Percentiles rank a stretch among this genome's conserved stretches.
Evolutionary conservation across 2,329 filamentous ascomycete species (phyloP).

Genomic region (Venturia pyrina): DNA sequence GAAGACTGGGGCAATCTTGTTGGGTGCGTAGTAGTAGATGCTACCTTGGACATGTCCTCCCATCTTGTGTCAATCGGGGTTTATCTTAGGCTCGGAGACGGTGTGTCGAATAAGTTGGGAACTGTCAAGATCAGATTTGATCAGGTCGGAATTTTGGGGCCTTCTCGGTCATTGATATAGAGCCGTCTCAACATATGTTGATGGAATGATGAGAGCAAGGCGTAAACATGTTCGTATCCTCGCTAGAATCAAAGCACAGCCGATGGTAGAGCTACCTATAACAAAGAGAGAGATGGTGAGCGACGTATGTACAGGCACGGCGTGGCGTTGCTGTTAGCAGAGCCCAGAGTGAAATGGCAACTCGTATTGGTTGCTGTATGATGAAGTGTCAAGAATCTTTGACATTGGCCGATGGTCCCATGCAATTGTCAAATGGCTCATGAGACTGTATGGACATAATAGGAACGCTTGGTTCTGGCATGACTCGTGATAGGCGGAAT

Average conservation of each 20-base stretch:
- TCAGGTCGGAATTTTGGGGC: not conserved
- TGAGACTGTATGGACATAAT: not conserved
- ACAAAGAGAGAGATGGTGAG: not conserved
- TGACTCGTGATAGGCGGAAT: not conserved
- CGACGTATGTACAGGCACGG: not conserved
- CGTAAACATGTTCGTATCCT: not conserved
- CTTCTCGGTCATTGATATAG: not conserved
- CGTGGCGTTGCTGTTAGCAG: not conserved
- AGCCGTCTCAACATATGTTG: not conserved
- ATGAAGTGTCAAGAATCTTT: not conserved
- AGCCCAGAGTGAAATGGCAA: not conserved
- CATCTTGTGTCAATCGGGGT: not conserved
- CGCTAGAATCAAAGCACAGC: not conserved
- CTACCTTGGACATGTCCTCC: slow-evolving; percentile 14
- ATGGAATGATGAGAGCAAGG: not conserved
- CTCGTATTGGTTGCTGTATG: not conserved
- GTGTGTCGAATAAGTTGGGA: not conserved
- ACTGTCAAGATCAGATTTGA: not conserved
- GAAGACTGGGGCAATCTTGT: slow-evolving; percentile 43
- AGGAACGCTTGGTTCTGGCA: not conserved
- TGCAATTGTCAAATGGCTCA: not conserved
- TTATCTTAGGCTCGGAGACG: not conserved
- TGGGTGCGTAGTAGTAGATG: slow-evolving; percentile 40
- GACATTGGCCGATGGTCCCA: not conserved
- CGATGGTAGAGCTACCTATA: not conserved